Base-by-base conservation (phyloP, 1,139 yeast genomes). In the Saccharomyces pastorianus region DNA sequence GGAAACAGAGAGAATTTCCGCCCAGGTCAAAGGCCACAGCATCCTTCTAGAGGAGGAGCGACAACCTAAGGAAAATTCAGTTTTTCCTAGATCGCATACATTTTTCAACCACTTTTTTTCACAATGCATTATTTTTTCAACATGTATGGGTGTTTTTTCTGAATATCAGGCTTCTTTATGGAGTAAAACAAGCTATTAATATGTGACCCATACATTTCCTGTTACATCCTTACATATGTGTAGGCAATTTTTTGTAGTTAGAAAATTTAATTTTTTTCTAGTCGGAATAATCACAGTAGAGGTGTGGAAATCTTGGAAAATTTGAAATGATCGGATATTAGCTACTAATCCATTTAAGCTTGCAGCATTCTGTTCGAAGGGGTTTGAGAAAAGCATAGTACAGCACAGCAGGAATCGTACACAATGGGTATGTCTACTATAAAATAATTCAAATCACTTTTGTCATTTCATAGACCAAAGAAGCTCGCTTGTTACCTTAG, bases 341-440 rank as follows among this genome's bases (percentile, higher is more conserved):
- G 23, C 41, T 48, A 8, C 23, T 25, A 34, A 48, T 23, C 25
- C 25, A 17, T 29, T 11, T 13, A 25, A 48, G 46, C 26, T 27
- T 48, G 42, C 50, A 48, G 44, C 25, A 11, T 17, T 20, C 20
- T 38, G 8, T 17, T 17, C 7, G 4, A 13, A 13, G 11, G 25
- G 31, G 14, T 11, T 17, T 46, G 31, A 28, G n/a, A 14, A 17
- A 25, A 28, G n/a, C 29, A 17, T 23, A 28, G 28, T 31, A 25
- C 31, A 26, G 31, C 20, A 50, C 46, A 50, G 41, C 51, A 50
- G 48, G 29, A 47, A 50, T 29, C 48, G 44, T 44, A 50, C 51
- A 50, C 51, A 50, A 50, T 50, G 51, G 51, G 51, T 50, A 50
- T 50, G 51, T 49, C 28, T 2, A 41, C 23, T 9, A 20, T 13